Evolutionary conservation across 2,329 filamentous ascomycete genomes (phyloP).

Genomic region (Eurotiales sp.): DNA sequence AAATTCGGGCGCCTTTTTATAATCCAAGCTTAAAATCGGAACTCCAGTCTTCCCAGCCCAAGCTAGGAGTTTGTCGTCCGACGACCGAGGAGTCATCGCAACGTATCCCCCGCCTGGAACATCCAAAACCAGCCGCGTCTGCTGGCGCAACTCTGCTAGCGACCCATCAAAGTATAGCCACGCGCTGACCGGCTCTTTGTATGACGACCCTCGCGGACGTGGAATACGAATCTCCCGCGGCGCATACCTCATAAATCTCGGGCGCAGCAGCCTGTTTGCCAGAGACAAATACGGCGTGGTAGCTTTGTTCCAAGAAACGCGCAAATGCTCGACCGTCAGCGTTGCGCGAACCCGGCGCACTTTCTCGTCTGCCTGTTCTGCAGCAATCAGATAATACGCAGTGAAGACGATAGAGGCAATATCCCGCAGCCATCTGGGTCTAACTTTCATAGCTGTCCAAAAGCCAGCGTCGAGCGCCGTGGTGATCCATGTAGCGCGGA

Average conservation of each 20-base stretch:
- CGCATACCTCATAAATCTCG: conserved; percentile 73
- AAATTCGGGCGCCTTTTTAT: conserved; percentile 79
- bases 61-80: conserved; percentile 87
- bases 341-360: conserved; percentile 83
- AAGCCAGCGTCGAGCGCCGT: conserved; percentile 95
- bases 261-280: conserved; percentile 68
- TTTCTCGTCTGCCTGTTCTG: conserved; percentile 94
- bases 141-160: conserved; percentile 68
- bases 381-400: conserved; percentile 84
- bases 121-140: conserved; percentile 78
- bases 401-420: conserved; percentile 79
- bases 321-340: conserved; percentile 84
- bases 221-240: conserved; percentile 82
- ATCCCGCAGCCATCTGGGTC: conserved; percentile 74
- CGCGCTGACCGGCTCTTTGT: conserved; percentile 74
- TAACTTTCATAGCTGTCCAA: conserved; percentile 96
- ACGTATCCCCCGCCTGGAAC: conserved; percentile 94
- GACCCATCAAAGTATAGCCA: conserved; percentile 97
- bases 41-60: conserved; percentile 88
- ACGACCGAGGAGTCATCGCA: conserved; percentile 90
- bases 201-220: conserved; percentile 72
- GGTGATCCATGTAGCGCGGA: conserved; percentile 93
- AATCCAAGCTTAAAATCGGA: conserved; percentile 89
- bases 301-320: conserved; percentile 93
- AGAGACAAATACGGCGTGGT: conserved; percentile 80